These are phyloP conservation scores for Alternaria novae-zelandiae DNA, from an alignment of 2,329 filamentous ascomycete species.

Conservation along the genomic window DNA sequence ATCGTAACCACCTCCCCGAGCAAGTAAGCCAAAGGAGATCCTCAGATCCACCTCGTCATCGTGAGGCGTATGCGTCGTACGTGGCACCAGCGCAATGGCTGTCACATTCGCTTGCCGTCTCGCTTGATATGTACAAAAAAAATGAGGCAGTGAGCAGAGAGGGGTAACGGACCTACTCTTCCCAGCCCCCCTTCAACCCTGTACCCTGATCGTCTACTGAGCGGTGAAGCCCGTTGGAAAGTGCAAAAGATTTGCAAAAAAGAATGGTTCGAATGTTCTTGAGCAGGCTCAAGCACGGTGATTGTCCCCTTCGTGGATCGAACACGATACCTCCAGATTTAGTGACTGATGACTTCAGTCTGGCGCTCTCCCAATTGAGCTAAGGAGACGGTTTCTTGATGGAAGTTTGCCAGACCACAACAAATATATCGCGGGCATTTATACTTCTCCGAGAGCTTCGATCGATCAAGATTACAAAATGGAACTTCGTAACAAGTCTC, in stretches of 20 bases:
- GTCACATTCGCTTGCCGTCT: neutral
- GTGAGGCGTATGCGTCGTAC: neutral
- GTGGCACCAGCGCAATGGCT: neutral
- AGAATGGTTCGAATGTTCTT: conserved; percentile 15
- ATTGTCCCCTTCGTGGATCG: conserved; percentile 31
- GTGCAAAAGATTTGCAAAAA: conserved; percentile 6
- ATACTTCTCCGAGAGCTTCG: fast-evolving
- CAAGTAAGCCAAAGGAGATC: neutral
- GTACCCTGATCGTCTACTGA: neutral
- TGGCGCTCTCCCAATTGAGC: conserved; percentile 43
- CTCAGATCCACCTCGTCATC: neutral
- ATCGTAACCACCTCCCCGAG: neutral
- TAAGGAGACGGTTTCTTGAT: conserved; percentile 34
- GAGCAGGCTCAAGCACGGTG: conserved; percentile 17
- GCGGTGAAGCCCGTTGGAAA: neutral
- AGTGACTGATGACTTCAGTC: conserved; percentile 39
- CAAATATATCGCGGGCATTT: fast-evolving
- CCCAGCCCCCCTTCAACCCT: neutral
- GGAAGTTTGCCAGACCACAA: neutral
- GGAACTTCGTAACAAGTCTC: neutral
- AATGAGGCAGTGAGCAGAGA: neutral
- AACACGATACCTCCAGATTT: conserved; percentile 40
- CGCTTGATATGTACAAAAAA: neutral
- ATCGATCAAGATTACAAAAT: neutral
- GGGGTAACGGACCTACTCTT: neutral